Base-by-base conservation (phyloP, 192 early-diverging fungal genomes). In the Irineochytrium annulatum region DNA sequence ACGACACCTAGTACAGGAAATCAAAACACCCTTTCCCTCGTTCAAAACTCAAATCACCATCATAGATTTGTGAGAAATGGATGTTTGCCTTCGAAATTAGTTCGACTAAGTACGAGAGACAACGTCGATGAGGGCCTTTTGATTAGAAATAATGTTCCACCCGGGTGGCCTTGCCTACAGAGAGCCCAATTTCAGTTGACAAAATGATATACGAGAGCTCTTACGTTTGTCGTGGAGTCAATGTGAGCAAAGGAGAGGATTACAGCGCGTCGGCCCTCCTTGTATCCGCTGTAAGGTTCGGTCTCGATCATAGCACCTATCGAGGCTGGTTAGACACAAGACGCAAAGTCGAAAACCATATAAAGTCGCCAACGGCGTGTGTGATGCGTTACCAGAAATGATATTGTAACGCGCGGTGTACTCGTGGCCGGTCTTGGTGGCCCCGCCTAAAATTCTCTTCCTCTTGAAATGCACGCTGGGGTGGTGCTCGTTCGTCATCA, bases 121-220 rank as follows among this genome's bases (percentile, higher is more conserved):
- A 26, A 19, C 24, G 26, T 55, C 54, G 13, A 35, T 35, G 31
- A 55, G 54, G 24, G 30, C 30, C 17, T 55, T 34, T 26, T 46
- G 22, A 33, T 64, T 64, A 1, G 72, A 71, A 27, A 74, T 67
- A 60, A 74, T 74, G 44, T 70, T 74, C 34, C 70, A 74, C 13
- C 63, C 54, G 5, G 67, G 59, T 17, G 68, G 59, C 20, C 72
- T 49, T 20, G 72, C 72, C 72, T 74, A 30, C 19, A 34, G 29
- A 17, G 52, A 20, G 29, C 54, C 16, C 19, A 0, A 49, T 28
- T 16, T 22, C 27, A n/a, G 14, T 24, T 27, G 17, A 5, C 26
- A 16, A 11, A 39, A 65, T 16, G 32, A 31, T 31, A 27, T 0
- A 55, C 34, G 0, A 22, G 28, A 45, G 2, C 17, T 5, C 66